Evolutionary conservation across 129 eudicot species (phyloP).

Genomic region (Erigeron canadensis): DNA sequence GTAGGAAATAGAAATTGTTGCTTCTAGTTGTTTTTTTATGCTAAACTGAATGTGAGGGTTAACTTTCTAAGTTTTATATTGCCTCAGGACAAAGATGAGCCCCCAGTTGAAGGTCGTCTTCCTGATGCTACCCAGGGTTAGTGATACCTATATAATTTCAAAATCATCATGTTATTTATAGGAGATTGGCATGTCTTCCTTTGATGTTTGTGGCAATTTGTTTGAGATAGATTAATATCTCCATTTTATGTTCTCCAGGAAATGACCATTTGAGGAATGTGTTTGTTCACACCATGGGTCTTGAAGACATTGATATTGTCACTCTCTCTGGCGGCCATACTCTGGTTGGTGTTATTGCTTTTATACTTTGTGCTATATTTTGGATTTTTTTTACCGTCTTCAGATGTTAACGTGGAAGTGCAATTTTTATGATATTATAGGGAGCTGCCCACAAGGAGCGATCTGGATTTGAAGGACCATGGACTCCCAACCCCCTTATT

Average conservation of each 20-base stretch:
- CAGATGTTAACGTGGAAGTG: background rate
- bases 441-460: conserved; percentile 86
- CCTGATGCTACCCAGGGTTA: conserved; percentile 75
- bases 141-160: background rate
- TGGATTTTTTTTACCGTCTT: background rate
- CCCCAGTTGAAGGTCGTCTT: conserved; percentile 87
- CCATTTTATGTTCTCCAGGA: conserved; percentile 36
- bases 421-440: conserved; percentile 25
- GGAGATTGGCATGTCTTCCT: background rate
- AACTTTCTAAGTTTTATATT: conserved; percentile 1
- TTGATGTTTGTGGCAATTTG: background rate
- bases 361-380: background rate
- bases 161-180: background rate
- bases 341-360: conserved; percentile 35
- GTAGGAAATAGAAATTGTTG: too few species aligned
- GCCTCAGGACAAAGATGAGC: conserved; percentile 65
- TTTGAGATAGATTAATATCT: background rate
- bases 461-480: conserved; percentile 84
- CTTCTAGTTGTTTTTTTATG: too few species aligned
- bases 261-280: conserved; percentile 65
- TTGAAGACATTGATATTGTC: conserved; percentile 73
- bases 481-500: conserved; percentile 76
- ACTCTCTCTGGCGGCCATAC: conserved; percentile 90
- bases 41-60: background rate
- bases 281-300: conserved; percentile 68